Evolutionary conservation across 164 flowering plant genomes (phyloP).

Genomic region (Aristolochia fimbriata): DNA sequence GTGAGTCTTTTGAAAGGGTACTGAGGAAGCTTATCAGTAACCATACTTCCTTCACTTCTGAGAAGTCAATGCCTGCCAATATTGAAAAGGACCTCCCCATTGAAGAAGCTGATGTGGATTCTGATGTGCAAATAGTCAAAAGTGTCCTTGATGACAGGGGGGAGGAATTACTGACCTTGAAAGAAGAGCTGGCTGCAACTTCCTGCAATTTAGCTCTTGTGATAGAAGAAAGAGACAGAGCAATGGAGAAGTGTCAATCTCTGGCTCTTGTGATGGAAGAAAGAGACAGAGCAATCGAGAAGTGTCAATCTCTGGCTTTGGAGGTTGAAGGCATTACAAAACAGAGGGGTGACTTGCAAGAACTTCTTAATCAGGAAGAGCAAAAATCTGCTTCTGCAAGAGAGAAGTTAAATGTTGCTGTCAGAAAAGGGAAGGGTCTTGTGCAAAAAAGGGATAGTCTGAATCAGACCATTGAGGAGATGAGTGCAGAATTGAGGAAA

Average conservation of each 20-base stretch:
- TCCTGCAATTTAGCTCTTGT: slow-evolving; percentile 28
- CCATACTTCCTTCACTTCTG: slow-evolving; percentile 18
- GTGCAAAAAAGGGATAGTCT: slow-evolving; percentile 88
- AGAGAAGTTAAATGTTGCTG: slow-evolving; percentile 94
- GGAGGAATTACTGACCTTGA: slow-evolving; percentile 21
- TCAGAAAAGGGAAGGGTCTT: slow-evolving; percentile 86
- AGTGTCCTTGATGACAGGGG: slow-evolving; percentile 20
- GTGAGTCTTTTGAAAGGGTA: slow-evolving; percentile 37
- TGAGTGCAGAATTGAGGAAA: slow-evolving; percentile 40
- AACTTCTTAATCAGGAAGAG: slow-evolving; percentile 67
- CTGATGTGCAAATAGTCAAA: slow-evolving; percentile 8
- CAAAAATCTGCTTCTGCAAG: slow-evolving; percentile 70
- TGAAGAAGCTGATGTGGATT: slow-evolving; percentile 9
- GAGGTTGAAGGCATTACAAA: slow-evolving; percentile 39
- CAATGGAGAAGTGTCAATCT: slow-evolving; percentile 34
- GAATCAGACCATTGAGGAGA: slow-evolving; percentile 64
- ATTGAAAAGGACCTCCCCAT: slow-evolving; percentile 12
- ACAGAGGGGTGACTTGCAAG: slow-evolving; percentile 44
- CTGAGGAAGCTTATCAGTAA: slow-evolving; percentile 55
- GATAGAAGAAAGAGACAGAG: slow-evolving; percentile 56
- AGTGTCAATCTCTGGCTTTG: slow-evolving; percentile 30
- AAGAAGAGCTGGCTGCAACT: slow-evolving; percentile 56
- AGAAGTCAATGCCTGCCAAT: slow-evolving; percentile 16
- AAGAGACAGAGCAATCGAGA: slow-evolving; percentile 41
- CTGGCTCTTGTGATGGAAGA: slow-evolving; percentile 47